These are phyloP conservation scores for Alternaria sp. DNA, from an alignment of 2,329 filamentous ascomycete genomes.

Conservation along the genomic window DNA sequence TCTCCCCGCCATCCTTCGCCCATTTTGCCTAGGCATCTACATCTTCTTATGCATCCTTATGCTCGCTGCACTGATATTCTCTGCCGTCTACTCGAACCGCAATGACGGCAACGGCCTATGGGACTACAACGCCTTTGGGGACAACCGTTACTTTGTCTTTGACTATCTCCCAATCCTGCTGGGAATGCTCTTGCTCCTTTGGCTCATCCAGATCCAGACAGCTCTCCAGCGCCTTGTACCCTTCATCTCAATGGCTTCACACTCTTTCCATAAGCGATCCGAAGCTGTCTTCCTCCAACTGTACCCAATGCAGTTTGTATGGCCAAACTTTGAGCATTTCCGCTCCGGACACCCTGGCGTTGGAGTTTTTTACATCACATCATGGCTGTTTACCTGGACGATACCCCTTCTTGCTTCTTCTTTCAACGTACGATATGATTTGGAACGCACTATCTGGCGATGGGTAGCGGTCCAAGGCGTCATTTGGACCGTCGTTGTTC, in stretches of 20 bases:
- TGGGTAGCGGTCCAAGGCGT: conserved; percentile 83
- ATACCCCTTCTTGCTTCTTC: conserved; percentile 81
- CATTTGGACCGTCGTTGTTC: conserved; percentile 76
- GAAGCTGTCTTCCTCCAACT: conserved; percentile 70
- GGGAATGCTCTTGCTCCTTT: conserved; percentile 75
- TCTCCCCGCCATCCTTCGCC: conserved; percentile 74
- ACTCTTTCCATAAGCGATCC: conserved; percentile 66
- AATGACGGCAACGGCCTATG: conserved; percentile 69
- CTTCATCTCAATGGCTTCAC: conserved; percentile 77
- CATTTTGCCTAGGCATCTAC: conserved; percentile 68
- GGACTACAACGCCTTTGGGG: conserved; percentile 73
- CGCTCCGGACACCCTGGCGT: conserved; percentile 72
- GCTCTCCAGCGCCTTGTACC: conserved; percentile 80
- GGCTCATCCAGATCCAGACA: conserved; percentile 76
- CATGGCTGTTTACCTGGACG: conserved; percentile 81
- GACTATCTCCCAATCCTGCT: conserved; percentile 83
- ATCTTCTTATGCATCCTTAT: conserved; percentile 72
- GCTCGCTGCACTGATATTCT: conserved; percentile 75
- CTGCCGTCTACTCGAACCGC: conserved; percentile 59
- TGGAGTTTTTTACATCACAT: conserved; percentile 70
- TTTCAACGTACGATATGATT: conserved; percentile 72
- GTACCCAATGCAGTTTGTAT: conserved; percentile 69
- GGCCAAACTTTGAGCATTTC: conserved; percentile 74
- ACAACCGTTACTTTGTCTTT: conserved; percentile 82
- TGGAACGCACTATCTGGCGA: conserved; percentile 69